Base-by-base conservation (phyloP, 2,329 filamentous ascomycete species). In the Sphaerulina vaccinii region DNA sequence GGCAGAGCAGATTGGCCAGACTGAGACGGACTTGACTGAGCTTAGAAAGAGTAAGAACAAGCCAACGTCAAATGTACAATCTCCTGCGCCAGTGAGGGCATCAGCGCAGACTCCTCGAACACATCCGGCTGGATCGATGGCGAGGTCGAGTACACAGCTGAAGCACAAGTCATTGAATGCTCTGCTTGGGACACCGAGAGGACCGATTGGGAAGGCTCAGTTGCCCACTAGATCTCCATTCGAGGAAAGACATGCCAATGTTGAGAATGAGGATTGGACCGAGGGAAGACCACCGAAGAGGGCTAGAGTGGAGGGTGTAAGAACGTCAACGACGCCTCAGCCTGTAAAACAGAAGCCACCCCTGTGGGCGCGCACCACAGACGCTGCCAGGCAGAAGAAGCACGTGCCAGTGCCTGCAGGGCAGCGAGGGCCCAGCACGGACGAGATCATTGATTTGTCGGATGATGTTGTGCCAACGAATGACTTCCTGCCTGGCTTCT, bases 21-120 rank as follows among this genome's bases (percentile, higher is more conserved):
- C 80, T 1, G 80, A 92, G 60, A 90, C 92, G 44, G 90, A 96
- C 63, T 68, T 96, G 21, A 83, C 86, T 0, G 84, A 85, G 22
- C 70, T 96, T 22, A 73, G 93, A 39, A 85, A 88, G 56, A 90
- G 86, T 69, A 81, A 82, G 51, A 73, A 74, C 8, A 84, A 80
- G 35, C 24, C 10, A 9, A 24, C 18, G 13, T 19, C 32, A n/a
- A 5, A 32, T 9, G 15, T 19, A 11, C 18, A 18, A 13, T 23
- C 49, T 10, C 38, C 41, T 22, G 18, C 37, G 16, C 56, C 65
- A 3, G 41, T 45, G 56, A 60, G 55, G 56, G 36, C 27, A 3
- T 11, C 40, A 11, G 33, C 56, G 24, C 55, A 47, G 38, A 52
- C 46, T 38, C 63, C 41, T n/a, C 36, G 40, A 33, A 15, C 16